Base-by-base conservation (phyloP, 441 rosid species). In the Populus trichocarpa region DNA sequence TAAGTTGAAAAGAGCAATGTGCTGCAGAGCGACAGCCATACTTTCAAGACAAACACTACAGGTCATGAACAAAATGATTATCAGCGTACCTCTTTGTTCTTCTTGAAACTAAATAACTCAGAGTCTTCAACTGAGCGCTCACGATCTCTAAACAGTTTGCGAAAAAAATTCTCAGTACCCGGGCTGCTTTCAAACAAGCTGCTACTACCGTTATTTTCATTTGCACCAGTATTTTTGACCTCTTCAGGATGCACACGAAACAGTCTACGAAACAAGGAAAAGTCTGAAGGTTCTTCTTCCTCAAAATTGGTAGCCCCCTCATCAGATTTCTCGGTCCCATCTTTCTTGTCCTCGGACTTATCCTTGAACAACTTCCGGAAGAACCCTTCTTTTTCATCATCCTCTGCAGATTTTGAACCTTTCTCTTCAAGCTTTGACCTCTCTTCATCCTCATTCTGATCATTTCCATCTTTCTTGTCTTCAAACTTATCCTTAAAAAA, bases 241-340 rank as follows among this genome's bases (percentile, higher is more conserved):
- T 93, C 97, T 87, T 94, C 98, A 30, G 98, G 99, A 79, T 93
- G 98, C 89, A 93, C 98, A 65, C 93, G 96, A 81, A 96, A 96
- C 80, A 94, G 80, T 86, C 90, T 91, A 76, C 90, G 85, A 84
- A 96, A 90, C 82, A 96, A 75, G 46, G 98, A 88, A 82, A 92
- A 87, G 72, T 95, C 99, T 16, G 90, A 89, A 84, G 98, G 84
- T 75, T 94, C 99, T 78, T 92, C 99, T 82, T 90, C 98, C 75
- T 90, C 98, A 12, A 79, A 82, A 81, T 84, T 77, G 64, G 64
- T 38, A 84, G 82, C 82, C 28, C 83, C 86, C 69, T 86, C 93
- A 74, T 82, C 87, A 14, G 78, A 75, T 89, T 85, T 94, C 77
- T 90, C 92, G 78, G 87, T 90, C 23, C 88, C 91, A 82, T 93